Evolutionary conservation across 495 filamentous ascomycete species (phyloP).

Genomic region (Tuber magnatum): DNA sequence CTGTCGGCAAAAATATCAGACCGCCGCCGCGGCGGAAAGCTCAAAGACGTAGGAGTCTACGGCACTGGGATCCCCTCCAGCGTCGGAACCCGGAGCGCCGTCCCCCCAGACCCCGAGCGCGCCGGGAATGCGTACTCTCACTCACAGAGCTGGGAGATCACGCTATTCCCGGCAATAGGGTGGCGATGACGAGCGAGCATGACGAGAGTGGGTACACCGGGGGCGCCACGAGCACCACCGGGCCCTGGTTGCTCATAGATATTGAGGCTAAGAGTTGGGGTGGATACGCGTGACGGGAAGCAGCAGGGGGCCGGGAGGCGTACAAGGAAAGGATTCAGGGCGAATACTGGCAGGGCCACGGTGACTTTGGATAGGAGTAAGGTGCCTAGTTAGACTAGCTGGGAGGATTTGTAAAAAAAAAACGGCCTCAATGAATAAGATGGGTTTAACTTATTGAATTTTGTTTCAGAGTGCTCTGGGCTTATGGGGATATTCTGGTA

Average conservation of each 20-base stretch:
- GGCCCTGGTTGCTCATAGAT: constrained; percentile 14
- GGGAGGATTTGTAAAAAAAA: neutral
- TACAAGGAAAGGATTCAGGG: constrained; percentile 8
- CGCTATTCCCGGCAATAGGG: constrained; percentile 9
- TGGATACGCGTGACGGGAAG: constrained; percentile 18
- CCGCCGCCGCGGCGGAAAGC: constrained; percentile 14
- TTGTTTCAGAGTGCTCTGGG: neutral
- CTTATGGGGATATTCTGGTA: neutral
- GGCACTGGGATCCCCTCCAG: constrained; percentile 23
- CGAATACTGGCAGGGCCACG: neutral
- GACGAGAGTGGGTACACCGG: constrained; percentile 7
- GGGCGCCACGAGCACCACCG: constrained; percentile 16
- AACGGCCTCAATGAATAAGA: neutral
- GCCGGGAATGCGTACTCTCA: neutral
- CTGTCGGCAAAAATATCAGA: constrained; percentile 6
- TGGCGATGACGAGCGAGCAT: neutral
- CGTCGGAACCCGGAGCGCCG: constrained; percentile 8
- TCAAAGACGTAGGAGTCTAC: constrained; percentile 17
- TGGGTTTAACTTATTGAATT: neutral
- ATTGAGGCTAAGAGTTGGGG: constrained; percentile 15
- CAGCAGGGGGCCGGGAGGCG: constrained; percentile 6
- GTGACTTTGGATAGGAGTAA: neutral
- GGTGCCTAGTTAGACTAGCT: neutral
- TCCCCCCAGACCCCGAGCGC: neutral
- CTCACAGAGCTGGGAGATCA: neutral